A percentile compares a stretch with the other conserved stretches of the same genome.
These are phyloP conservation scores for Entomophthora muscae DNA, from an alignment of 371 early-diverging fungal genomes.

Conservation along the genomic window DNA sequence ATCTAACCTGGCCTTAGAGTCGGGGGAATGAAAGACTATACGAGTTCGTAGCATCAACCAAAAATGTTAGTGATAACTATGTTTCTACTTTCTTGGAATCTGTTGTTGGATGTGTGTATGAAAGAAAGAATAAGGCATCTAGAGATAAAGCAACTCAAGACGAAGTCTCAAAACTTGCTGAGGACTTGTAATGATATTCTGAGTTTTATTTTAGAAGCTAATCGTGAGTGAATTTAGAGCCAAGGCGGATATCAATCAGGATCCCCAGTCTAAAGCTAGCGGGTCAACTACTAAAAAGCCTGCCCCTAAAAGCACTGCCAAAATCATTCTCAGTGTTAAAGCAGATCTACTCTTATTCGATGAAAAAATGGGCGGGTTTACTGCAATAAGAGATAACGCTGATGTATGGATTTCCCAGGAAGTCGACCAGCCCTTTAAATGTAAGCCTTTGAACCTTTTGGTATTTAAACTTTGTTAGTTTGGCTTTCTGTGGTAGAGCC, in stretches of 20 bases:
- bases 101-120: slow-evolving; percentile 1
- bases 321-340: too few species aligned
- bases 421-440: too few species aligned
- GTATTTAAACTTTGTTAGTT: too few species aligned
- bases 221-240: neutral
- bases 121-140: neutral
- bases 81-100: neutral
- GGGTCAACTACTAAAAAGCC: neutral
- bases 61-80: neutral
- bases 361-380: too few species aligned
- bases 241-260: neutral
- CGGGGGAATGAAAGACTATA: neutral
- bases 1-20: neutral
- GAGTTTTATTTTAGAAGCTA: neutral
- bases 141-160: neutral
- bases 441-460: too few species aligned
- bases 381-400: too few species aligned
- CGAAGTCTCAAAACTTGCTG: neutral
- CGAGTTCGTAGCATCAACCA: neutral
- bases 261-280: neutral
- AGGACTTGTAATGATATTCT: neutral
- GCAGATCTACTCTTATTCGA: too few species aligned
- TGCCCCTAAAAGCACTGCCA: too few species aligned
- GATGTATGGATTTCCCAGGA: too few species aligned
- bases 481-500: too few species aligned